Evolutionary conservation across 2,329 filamentous ascomycete species (phyloP).

Genomic region (Cryphonectria nitschkei): DNA sequence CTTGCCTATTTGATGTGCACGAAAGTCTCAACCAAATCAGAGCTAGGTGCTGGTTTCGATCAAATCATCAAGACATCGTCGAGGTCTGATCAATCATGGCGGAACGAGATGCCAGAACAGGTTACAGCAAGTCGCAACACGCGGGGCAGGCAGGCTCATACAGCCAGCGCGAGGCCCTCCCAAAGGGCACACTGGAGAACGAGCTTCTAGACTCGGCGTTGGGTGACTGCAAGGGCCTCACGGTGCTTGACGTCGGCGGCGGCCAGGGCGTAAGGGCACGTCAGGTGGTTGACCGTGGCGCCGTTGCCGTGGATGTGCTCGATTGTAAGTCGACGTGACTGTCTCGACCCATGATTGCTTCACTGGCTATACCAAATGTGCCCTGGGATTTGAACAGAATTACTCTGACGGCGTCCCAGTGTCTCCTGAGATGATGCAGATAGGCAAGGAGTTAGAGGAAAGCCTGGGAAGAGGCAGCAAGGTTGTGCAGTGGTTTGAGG

Average conservation of each 20-base stretch:
- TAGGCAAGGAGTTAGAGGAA: constrained; percentile 29
- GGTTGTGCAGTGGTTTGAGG: constrained; percentile 29
- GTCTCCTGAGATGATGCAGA: constrained; percentile 36
- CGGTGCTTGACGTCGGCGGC: constrained; percentile 39
- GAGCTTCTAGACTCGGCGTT: constrained; percentile 31
- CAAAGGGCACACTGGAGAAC: constrained; percentile 12
- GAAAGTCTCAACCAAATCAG: not conserved
- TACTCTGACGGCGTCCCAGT: constrained; percentile 16
- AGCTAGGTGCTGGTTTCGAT: not conserved
- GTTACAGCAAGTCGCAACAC: constrained; percentile 26
- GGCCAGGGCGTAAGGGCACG: constrained; percentile 38
- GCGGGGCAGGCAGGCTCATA: constrained; percentile 17
- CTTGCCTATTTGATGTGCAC: not conserved
- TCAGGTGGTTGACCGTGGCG: constrained; percentile 34
- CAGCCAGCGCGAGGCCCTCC: constrained; percentile 6
- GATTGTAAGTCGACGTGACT: constrained; percentile 28
- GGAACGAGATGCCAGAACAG: not conserved
- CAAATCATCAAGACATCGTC: not conserved
- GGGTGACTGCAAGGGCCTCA: constrained; percentile 33
- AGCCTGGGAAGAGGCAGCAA: constrained; percentile 19
- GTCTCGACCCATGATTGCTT: not conserved
- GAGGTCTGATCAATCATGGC: not conserved
- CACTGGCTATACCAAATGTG: not conserved
- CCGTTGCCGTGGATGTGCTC: constrained; percentile 36
- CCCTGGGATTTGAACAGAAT: not conserved